Conservation (phyloP, 208 protist genomes). For the Trypanosoma boissoni region DNA sequence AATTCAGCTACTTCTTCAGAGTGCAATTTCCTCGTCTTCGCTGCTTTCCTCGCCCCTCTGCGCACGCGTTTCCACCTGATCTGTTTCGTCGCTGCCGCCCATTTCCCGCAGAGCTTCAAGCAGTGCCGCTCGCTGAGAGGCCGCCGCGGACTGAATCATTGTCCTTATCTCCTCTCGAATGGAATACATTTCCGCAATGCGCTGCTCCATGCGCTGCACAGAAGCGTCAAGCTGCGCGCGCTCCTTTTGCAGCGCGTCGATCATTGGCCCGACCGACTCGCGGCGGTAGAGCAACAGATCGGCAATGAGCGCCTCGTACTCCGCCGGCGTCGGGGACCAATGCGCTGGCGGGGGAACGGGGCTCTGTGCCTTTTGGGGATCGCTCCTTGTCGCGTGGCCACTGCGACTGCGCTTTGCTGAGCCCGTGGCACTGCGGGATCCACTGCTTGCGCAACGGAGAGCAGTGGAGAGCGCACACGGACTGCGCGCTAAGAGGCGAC, state of each 20-base stretch:
- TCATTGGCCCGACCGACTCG: constrained; percentile 60
- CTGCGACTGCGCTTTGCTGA: not conserved
- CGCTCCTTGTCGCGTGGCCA: not conserved
- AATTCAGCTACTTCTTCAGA: constrained; percentile 17
- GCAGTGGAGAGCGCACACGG: too few species aligned
- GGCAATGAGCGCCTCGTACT: constrained; percentile 68
- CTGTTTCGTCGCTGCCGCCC: constrained; percentile 1
- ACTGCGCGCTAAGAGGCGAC: too few species aligned
- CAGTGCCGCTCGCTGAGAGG: constrained; percentile 16
- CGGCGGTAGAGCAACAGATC: constrained; percentile 75
- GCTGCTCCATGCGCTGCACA: constrained; percentile 45
- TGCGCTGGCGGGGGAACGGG: not conserved
- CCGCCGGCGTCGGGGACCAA: constrained; percentile 28
- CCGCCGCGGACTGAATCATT: constrained; percentile 26
- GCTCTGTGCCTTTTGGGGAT: not conserved
- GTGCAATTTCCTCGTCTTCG: constrained; percentile 22
- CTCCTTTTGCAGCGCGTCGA: constrained; percentile 55
- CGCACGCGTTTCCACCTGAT: not conserved
- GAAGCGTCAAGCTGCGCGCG: constrained; percentile 40
- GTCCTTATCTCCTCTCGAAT: constrained; percentile 72
- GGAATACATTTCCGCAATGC: constrained; percentile 44
- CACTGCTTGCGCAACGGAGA: too few species aligned
- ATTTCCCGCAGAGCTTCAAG: constrained; percentile 15
- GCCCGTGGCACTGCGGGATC: too few species aligned
- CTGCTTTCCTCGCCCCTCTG: constrained; percentile 2